These are phyloP conservation scores for Saccharomycopsis sp. DNA, from an alignment of 805 yeast genomes.

Conservation along the genomic window DNA sequence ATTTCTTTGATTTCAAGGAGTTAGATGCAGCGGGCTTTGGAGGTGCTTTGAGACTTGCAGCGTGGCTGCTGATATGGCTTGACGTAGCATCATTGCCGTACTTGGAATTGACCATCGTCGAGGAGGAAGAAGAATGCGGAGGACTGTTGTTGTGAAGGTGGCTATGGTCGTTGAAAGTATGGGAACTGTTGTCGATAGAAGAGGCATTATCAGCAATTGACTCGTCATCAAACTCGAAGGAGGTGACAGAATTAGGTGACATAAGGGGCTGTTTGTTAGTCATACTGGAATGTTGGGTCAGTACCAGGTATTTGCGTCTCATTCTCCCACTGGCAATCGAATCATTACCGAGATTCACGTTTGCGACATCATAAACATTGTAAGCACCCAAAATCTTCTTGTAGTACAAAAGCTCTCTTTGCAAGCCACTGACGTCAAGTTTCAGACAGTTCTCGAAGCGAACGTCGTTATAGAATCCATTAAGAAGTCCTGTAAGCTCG, in stretches of 20 bases:
- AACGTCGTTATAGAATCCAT: not conserved
- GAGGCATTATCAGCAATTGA: not conserved
- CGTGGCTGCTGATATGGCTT: too few relatives aligned
- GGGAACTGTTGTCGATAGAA: not conserved
- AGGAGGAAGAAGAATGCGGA: not conserved
- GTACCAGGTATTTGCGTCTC: not conserved
- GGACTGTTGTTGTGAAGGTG: not conserved
- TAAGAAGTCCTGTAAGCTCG: constrained; percentile 13
- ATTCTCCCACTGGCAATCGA: not conserved
- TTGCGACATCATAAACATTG: constrained; percentile 14
- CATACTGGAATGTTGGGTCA: not conserved
- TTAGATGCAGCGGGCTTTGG: not conserved
- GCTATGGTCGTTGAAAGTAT: not conserved
- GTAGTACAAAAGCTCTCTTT: constrained; percentile 16
- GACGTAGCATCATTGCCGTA: not conserved
- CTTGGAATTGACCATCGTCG: not conserved
- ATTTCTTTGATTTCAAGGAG: not conserved
- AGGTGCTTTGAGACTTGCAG: not conserved
- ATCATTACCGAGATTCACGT: not conserved
- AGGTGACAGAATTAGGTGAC: not conserved
- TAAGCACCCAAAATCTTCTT: constrained; percentile 16
- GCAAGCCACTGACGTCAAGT: constrained; percentile 2
- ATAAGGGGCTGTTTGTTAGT: not conserved
- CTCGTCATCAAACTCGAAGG: not conserved
- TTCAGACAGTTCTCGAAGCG: not conserved